Evolutionary conservation across 768 basidiomycete genomes (phyloP), one percentile per base, ranked within the genome.

Genomic region (Suillus decipiens): DNA sequence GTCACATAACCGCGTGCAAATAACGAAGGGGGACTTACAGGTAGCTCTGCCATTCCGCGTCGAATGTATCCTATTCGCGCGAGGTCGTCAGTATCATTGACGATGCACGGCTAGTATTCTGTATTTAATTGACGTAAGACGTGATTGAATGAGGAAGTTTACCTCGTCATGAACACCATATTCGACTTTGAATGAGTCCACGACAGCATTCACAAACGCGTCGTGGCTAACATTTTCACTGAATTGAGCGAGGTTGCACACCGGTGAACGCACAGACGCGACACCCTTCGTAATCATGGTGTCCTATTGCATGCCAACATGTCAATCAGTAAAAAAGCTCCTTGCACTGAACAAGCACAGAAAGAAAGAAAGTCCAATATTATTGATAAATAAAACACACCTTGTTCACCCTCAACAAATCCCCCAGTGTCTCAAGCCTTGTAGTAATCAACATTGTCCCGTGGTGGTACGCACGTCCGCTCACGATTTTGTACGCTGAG

Each of bases 371-470:
- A 19, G 12, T 39, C 10, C n/a, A 15, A 42, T 37, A n/a, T 45
- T 8, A 5, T n/a, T 10, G 1, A n/a, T 6, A 33, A 11, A n/a
- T 7, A 60, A 34, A 24, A 66, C 80, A 60, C 63, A 91, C 93
- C 78, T 91, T 90, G 60, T 83, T 77, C 0, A 82, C 80, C 14
- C 80, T 85, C 56, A 99, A 79, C 11, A 94, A 76, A 64, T 90
- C 85, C 0, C 92, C 90, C 9, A 99, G 78, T 7, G 84, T 81
- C 39, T 83, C 79, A 34, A 98, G 82, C 53, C 82, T 77, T 3
- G 95, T 94, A 9, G 92, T 89, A 24, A 99, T 90, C 33, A 99
- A 85, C 97, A 99, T 99, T 17, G 97, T 99, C 0, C 97, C 97
- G 69, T 99, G 97, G 69, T 99, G 96, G 77, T 98, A 99, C 8